Evolutionary conservation across 805 yeast genomes (phyloP).

Genomic region (Saccharomyces cerevisiae): DNA sequence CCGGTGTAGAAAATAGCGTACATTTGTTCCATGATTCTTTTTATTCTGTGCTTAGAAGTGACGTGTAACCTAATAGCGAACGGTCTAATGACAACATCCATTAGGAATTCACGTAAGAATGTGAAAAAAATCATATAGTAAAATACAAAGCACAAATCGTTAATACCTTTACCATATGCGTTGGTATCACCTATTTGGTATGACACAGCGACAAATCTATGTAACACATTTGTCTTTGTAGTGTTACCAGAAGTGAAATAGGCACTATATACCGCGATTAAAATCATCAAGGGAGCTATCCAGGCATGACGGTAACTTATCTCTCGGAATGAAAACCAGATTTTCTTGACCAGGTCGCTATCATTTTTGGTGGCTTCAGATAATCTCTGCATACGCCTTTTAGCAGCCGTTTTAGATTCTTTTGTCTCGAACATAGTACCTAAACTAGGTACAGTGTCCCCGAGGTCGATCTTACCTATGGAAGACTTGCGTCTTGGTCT

Average conservation of each 20-base stretch:
- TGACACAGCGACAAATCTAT: constrained; percentile 49
- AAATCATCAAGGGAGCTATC: constrained; percentile 49
- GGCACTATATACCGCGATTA: constrained; percentile 32
- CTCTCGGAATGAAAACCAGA: constrained; percentile 47
- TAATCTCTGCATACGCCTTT: constrained; percentile 21
- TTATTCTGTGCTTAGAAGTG: constrained; percentile 37
- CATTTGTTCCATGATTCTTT: constrained; percentile 81
- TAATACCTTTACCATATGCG: constrained; percentile 70
- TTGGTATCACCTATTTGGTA: constrained; percentile 50
- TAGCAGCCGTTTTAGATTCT: constrained; percentile 34
- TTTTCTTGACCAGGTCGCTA: constrained; percentile 40
- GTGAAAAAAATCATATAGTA: constrained; percentile 77
- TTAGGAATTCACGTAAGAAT: constrained; percentile 73
- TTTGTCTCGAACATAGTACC: constrained; percentile 52
- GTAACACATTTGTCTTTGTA: constrained; percentile 47
- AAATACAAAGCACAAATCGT: constrained; percentile 66
- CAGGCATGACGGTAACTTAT: constrained; percentile 48
- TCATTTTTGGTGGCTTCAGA: constrained; percentile 31
- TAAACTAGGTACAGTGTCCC: constrained; percentile 59
- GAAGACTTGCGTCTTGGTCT: constrained; percentile 47
- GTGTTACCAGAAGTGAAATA: constrained; percentile 45
- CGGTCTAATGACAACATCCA: constrained; percentile 71
- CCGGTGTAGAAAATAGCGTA: constrained; percentile 72
- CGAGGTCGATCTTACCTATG: constrained; percentile 61
- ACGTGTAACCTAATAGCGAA: constrained; percentile 40